phyloP scores from a whole-genome alignment of 2,329 filamentous ascomycete genomes.

The Lachnellula subtilissima region DNA sequence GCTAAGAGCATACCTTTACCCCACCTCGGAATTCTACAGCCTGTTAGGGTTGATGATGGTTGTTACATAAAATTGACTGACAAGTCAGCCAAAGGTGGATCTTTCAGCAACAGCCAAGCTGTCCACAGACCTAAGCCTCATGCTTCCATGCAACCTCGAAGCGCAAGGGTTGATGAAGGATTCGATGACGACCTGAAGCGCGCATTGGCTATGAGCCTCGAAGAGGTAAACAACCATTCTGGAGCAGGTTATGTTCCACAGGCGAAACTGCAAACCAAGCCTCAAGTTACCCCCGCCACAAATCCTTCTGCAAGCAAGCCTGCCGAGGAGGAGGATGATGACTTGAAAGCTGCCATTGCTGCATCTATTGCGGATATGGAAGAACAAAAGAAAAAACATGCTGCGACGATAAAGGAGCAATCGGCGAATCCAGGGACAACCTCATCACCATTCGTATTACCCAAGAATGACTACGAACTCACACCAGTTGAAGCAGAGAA shows the following conservation, averaged over 20 bases:
- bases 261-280: slow-evolving; percentile 40
- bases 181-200: slow-evolving; percentile 95
- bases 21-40: slow-evolving; percentile 84
- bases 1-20: slow-evolving; percentile 83
- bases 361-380: slow-evolving; percentile 96
- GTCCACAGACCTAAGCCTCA: slow-evolving; percentile 61
- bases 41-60: slow-evolving; percentile 92
- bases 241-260: slow-evolving; percentile 69
- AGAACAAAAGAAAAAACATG: slow-evolving; percentile 89
- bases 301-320: slow-evolving; percentile 39
- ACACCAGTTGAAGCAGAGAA: slow-evolving; percentile 93
- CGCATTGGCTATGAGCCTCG: slow-evolving; percentile 92
- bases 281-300: slow-evolving; percentile 25
- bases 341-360: slow-evolving; percentile 90
- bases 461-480: slow-evolving; percentile 91
- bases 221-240: slow-evolving; percentile 76
- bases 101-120: slow-evolving; percentile 38
- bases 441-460: slow-evolving; percentile 51
- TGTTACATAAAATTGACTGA: slow-evolving; percentile 87
- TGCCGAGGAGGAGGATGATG: slow-evolving; percentile 84
- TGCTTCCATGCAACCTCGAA: slow-evolving; percentile 78
- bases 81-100: slow-evolving; percentile 51
- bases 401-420: slow-evolving; percentile 77
- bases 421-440: slow-evolving; percentile 50
- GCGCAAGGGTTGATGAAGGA: slow-evolving; percentile 78